These are phyloP conservation scores for Fusarium nematophilum DNA, from an alignment of 2,329 filamentous ascomycete genomes.

Conservation along the genomic window DNA sequence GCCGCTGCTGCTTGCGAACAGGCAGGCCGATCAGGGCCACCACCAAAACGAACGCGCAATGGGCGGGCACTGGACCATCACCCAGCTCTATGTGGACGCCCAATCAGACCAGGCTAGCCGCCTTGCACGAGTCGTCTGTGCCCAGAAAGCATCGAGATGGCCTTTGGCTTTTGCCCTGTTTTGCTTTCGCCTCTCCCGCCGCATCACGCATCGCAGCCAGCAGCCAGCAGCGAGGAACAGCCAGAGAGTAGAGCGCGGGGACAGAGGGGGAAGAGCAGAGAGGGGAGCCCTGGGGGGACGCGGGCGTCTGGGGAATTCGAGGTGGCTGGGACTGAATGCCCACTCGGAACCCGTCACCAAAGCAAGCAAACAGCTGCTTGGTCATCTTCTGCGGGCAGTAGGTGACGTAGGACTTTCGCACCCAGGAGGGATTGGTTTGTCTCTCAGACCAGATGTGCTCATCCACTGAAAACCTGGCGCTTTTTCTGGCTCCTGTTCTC, in stretches of 20 bases:
- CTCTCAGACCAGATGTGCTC: constrained; percentile 7
- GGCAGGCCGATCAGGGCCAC: constrained; percentile 29
- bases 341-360: not conserved
- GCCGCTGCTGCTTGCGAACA: constrained; percentile 30
- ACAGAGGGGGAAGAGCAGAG: not conserved
- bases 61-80: constrained; percentile 13
- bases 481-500: constrained; percentile 10
- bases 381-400: constrained; percentile 8
- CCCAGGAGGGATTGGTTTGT: constrained; percentile 15
- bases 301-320: constrained; percentile 11
- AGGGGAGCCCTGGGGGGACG: constrained; percentile 10
- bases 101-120: constrained; percentile 22
- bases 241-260: not conserved
- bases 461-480: constrained; percentile 1
- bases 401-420: constrained; percentile 34
- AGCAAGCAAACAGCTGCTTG: constrained; percentile 26
- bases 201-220: constrained; percentile 6
- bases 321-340: constrained; percentile 31
- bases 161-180: constrained; percentile 16
- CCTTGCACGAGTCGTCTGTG: not conserved
- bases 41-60: constrained; percentile 31
- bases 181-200: constrained; percentile 29
- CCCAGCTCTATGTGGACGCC: no score
- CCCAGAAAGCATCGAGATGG: constrained; percentile 25
- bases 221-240: not conserved